Base-by-base conservation (phyloP, 2,329 filamentous ascomycete species). In the Metarhizium rileyi region DNA sequence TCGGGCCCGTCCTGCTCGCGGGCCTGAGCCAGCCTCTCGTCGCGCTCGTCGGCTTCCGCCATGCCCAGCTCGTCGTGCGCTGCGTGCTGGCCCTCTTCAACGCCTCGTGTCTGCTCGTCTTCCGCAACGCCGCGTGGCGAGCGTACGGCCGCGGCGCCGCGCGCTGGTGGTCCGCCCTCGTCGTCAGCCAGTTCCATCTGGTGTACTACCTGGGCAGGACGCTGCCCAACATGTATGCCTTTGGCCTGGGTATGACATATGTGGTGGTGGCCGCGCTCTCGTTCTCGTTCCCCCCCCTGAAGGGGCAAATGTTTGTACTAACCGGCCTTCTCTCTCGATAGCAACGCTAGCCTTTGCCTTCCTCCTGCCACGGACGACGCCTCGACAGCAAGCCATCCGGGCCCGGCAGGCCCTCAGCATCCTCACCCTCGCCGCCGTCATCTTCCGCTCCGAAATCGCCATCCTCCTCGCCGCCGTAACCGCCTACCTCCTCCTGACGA, bases 201-300 rank as follows among this genome's bases (percentile, higher is more conserved):
- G 76, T 93, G 53, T 98, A 89, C 68, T 98, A 98, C 71, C 85
- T 90, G 14, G 93, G 90, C 16, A 78, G 93, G 53, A 93, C 90
- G 2, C 70, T 98, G 56, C 93, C 93, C 2, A 98, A 98, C 65
- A 95, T 94, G 86, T 95, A 96, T 68, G 90, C 93, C 20, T 93
- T 97, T 70, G 80, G 82, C 9, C 70, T 96, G 51, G 88, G 85
- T 91, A 73, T 67, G 83, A 75, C 33, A 25, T 6, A 5, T n/a
- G 33, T n/a, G n/a, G n/a, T n/a, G n/a, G n/a, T n/a, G n/a, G n/a
- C n/a, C n/a, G n/a, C n/a, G n/a, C n/a, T n/a, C n/a, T n/a, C n/a
- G n/a, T n/a, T n/a, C n/a, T n/a, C n/a, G n/a, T n/a, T n/a, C n/a
- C n/a, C n/a, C 25, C 43, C 25, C 1, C 12, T 26, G 30, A 9